phyloP scores from a whole-genome alignment of 2,329 filamentous ascomycete genomes.

The Exophiala calicioides region DNA sequence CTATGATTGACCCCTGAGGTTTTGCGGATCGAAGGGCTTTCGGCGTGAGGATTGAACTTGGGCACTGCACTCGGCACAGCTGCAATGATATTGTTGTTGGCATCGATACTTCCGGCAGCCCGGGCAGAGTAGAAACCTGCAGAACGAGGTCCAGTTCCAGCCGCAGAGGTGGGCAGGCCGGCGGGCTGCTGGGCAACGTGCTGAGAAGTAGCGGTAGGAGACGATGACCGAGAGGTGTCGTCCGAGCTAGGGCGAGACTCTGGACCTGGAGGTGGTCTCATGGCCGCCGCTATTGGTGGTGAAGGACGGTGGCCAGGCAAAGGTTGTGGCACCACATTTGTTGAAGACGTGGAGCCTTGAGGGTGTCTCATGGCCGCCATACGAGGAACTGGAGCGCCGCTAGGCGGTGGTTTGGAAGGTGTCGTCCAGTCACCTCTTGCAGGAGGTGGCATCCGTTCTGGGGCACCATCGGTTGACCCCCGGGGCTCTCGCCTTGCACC shows the following conservation, averaged over 20 bases:
- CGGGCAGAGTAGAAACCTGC: conserved; percentile 71
- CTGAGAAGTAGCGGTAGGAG: conserved; percentile 26
- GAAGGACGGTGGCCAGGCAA: conserved; percentile 22
- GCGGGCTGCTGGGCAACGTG: conserved; percentile 15
- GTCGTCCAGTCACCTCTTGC: conserved; percentile 20
- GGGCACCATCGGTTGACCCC: conserved; percentile 20
- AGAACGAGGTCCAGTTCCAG: conserved; percentile 37
- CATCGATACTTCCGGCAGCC: conserved; percentile 60
- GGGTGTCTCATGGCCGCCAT: conserved; percentile 1
- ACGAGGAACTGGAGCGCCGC: not conserved
- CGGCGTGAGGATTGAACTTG: conserved; percentile 71
- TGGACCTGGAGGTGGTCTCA: conserved; percentile 3
- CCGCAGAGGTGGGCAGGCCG: conserved; percentile 6
- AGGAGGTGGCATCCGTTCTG: conserved; percentile 12
- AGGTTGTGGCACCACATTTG: conserved; percentile 20
- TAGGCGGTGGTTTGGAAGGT: conserved; percentile 25
- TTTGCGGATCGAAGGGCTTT: conserved; percentile 83
- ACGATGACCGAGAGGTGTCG: conserved; percentile 20
- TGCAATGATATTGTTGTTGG: conserved; percentile 48
- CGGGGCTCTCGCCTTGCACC: conserved; percentile 29
- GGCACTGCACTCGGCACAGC: conserved; percentile 49
- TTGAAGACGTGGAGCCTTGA: not conserved
- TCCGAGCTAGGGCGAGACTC: conserved; percentile 10
- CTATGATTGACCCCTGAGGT: conserved; percentile 84
- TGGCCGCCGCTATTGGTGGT: not conserved